These are phyloP conservation scores for Zancudomyces culisetae DNA, from an alignment of 371 early-diverging fungal genomes.

Conservation along the genomic window DNA sequence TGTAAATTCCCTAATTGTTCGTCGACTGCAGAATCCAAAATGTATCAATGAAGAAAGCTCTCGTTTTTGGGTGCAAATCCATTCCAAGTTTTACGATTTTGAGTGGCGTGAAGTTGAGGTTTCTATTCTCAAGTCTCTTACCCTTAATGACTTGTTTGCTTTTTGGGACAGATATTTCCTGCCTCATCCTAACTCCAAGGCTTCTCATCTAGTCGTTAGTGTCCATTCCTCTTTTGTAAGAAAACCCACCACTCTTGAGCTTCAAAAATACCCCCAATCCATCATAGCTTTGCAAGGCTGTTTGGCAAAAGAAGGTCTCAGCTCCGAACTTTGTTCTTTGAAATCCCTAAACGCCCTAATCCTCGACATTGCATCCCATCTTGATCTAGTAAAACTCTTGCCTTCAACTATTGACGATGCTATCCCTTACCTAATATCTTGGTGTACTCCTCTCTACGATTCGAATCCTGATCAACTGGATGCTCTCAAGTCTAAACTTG, in stretches of 20 bases:
- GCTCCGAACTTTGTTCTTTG: neutral
- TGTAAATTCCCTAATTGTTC: conserved; percentile 43
- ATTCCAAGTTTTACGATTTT: conserved; percentile 68
- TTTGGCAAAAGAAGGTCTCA: conserved; percentile 11
- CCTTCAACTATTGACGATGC: neutral
- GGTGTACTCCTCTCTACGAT: neutral
- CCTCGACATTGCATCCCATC: conserved; percentile 1
- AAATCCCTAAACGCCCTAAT: neutral
- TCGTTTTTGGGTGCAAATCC: conserved; percentile 61
- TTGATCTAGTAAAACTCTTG: neutral
- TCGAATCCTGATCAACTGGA: neutral
- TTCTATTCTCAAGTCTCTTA: conserved; percentile 3
- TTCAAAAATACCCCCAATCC: conserved; percentile 5
- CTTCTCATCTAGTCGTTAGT: conserved; percentile 5
- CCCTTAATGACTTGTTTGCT: conserved; percentile 8
- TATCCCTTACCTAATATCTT: neutral
- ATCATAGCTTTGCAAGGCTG: conserved; percentile 15
- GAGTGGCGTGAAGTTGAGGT: conserved; percentile 30
- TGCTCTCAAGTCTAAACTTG: neutral
- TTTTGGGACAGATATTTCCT: conserved; percentile 17
- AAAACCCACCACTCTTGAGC: conserved; percentile 7
- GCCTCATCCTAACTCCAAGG: conserved; percentile 5
- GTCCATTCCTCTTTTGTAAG: conserved; percentile 13
- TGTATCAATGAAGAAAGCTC: conserved; percentile 56
- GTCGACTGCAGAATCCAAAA: conserved; percentile 68